Conservation (phyloP, 2,329 filamentous ascomycete genomes). For the Phyllosticta citriasiana region DNA sequence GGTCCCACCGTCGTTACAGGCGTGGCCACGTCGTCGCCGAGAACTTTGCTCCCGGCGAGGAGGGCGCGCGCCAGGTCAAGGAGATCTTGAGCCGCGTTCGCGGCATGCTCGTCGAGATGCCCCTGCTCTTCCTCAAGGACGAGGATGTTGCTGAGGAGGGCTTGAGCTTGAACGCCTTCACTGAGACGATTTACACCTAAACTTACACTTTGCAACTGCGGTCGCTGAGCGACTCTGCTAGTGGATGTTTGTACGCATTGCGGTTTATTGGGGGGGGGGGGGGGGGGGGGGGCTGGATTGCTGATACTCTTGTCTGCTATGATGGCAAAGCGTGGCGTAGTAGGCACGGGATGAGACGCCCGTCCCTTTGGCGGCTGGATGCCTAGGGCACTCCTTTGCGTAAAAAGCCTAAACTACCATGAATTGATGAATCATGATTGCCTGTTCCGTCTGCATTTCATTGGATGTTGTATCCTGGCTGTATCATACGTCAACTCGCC, state of each 20-base stretch:
- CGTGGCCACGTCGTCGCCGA: slow-evolving; percentile 74
- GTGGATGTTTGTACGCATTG: neutral
- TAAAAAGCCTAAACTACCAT: no score
- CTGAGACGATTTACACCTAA: slow-evolving; percentile 39
- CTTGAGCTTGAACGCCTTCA: slow-evolving; percentile 44
- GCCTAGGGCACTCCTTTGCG: no score
- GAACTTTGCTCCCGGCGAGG: slow-evolving; percentile 32
- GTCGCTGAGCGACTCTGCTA: neutral
- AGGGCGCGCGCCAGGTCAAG: slow-evolving; percentile 40
- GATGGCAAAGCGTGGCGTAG: neutral
- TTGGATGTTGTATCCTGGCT: no score
- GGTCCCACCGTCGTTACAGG: slow-evolving; percentile 48
- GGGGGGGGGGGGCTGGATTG: no score
- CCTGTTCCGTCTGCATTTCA: no score
- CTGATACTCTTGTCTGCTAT: neutral
- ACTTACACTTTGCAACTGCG: neutral
- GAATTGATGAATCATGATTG: no score
- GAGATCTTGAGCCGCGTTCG: slow-evolving; percentile 65
- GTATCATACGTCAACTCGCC: no score
- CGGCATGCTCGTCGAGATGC: slow-evolving; percentile 68
- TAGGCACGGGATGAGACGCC: no score
- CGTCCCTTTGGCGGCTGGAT: no score
- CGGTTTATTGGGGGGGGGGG: neutral
- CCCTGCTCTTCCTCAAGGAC: slow-evolving; percentile 73
- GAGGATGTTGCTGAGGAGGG: slow-evolving; percentile 82